phyloP scores from a whole-genome alignment of 768 basidiomycete species.

The Leccinum subtestaceum region DNA sequence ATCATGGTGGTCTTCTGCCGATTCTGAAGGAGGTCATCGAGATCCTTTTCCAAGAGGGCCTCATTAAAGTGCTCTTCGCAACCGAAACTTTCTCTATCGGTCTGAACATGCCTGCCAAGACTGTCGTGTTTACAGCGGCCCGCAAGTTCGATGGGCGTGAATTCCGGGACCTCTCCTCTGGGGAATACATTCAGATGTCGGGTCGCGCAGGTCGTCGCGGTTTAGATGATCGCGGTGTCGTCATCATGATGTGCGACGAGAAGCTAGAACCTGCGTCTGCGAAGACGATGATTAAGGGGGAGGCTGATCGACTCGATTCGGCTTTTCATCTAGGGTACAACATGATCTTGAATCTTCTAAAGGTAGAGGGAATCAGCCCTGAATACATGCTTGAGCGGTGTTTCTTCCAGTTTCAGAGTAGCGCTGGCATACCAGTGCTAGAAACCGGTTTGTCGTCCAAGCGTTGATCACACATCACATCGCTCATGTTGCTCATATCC shows the following conservation, averaged over 20 bases:
- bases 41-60: conserved; percentile 96
- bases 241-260: conserved; percentile 99
- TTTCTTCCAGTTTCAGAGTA: conserved; percentile 99
- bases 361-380: conserved; percentile 97
- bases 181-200: conserved; percentile 99
- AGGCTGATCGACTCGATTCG: conserved; percentile 94
- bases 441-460: conserved; percentile 64
- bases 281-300: conserved; percentile 97
- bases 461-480: neutral
- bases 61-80: conserved; percentile 97
- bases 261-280: conserved; percentile 91
- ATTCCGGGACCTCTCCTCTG: conserved; percentile 88
- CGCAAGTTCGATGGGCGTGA: conserved; percentile 96
- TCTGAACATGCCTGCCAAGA: conserved; percentile 99
- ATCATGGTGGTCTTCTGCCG: conserved; percentile 95
- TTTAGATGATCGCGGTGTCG: conserved; percentile 96
- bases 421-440: conserved; percentile 78
- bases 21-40: conserved; percentile 99
- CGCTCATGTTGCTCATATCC: conserved; percentile 6
- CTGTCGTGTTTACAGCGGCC: conserved; percentile 94
- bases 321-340: conserved; percentile 99
- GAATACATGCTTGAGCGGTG: conserved; percentile 97
- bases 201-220: conserved; percentile 97
- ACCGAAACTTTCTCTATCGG: conserved; percentile 99
- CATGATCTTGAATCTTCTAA: conserved; percentile 97